phyloP scores from a whole-genome alignment of 208 protist species.

The Leishmania amazonensis region DNA sequence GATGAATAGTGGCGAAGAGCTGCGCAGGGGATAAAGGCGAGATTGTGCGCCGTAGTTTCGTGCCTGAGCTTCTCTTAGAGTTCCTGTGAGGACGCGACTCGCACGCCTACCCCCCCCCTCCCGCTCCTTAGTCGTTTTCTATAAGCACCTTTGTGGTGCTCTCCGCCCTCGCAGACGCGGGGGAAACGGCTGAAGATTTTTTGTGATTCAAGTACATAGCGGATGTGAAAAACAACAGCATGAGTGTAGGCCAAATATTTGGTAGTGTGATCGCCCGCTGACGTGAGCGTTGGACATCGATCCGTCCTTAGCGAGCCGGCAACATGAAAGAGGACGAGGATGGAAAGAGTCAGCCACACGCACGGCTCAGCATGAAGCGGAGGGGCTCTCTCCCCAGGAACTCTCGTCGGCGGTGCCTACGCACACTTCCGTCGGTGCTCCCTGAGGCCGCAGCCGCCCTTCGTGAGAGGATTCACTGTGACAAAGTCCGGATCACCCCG shows the following conservation, averaged over 20 bases:
- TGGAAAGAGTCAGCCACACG: neutral
- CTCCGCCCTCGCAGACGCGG: neutral
- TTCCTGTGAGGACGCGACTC: neutral
- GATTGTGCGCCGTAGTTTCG: no score
- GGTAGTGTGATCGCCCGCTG: neutral
- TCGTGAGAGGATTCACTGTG: neutral
- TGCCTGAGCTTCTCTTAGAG: neutral
- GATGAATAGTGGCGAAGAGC: neutral
- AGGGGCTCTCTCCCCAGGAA: neutral
- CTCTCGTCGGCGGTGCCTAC: neutral
- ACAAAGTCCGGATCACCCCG: no score
- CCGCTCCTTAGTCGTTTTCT: neutral
- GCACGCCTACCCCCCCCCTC: neutral
- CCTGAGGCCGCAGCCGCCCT: neutral
- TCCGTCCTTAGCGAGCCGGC: neutral
- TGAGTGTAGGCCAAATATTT: neutral
- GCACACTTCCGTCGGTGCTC: neutral
- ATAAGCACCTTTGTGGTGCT: neutral
- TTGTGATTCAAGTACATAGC: neutral
- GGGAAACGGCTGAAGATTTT: neutral
- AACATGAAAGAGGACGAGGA: neutral
- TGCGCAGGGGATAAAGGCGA: no score
- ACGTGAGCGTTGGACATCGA: neutral
- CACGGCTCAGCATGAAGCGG: neutral
- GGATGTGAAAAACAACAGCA: neutral